These are phyloP conservation scores for Leishmania tarentolae DNA, from an alignment of 208 protist species.

Conservation along the genomic window DNA sequence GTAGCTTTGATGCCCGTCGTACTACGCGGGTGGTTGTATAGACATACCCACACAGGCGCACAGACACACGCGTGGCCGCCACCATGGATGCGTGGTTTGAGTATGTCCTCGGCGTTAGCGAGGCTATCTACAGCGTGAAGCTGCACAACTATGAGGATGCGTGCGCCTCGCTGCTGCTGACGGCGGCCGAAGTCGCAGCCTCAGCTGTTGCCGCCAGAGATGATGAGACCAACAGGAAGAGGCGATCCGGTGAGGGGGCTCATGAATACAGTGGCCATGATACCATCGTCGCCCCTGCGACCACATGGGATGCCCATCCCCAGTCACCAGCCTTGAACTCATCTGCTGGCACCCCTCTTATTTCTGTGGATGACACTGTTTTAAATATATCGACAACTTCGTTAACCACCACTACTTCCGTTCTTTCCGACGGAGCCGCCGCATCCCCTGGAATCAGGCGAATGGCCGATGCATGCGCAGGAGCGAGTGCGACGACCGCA, in stretches of 20 bases:
- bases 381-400: not conserved
- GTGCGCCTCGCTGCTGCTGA: constrained; percentile 30
- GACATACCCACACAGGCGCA: not conserved
- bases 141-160: constrained; percentile 56
- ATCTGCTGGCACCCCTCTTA: not conserved
- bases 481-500: not conserved
- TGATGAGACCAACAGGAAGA: not conserved
- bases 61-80: not conserved
- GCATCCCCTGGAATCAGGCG: not conserved
- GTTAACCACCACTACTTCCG: not conserved
- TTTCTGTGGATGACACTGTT: not conserved
- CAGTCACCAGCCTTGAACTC: not conserved
- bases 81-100: constrained; percentile 60
- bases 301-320: not conserved
- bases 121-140: constrained; percentile 60
- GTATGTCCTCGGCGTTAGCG: constrained; percentile 42
- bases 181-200: constrained; percentile 4
- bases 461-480: not conserved
- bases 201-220: not conserved
- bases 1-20: not conserved
- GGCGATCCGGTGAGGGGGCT: not conserved
- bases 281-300: not conserved
- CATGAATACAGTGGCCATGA: not conserved
- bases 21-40: not conserved
- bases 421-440: not conserved